Conservation (phyloP, 345 rosid genomes). For the Excoecaria cochinchinensis region DNA sequence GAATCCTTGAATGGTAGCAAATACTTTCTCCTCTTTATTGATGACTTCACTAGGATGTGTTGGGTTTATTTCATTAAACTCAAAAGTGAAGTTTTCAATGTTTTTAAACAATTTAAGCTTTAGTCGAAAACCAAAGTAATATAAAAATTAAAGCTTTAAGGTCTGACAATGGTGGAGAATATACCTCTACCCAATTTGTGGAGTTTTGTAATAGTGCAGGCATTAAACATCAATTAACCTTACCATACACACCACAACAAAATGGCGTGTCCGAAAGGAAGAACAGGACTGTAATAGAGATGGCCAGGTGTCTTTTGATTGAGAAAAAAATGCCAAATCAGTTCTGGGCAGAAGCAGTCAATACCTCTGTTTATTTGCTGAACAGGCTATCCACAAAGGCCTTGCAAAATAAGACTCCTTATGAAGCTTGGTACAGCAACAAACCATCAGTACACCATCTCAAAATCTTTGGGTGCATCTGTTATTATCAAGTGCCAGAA, state of each 20-base stretch:
- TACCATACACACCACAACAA: neutral
- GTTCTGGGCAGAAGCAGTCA: neutral
- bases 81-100: too few species aligned
- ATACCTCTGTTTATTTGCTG: neutral
- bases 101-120: too few species aligned
- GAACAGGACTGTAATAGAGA: neutral
- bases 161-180: too few species aligned
- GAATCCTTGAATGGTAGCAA: neutral
- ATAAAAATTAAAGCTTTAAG: too few species aligned
- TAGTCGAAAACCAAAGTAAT: too few species aligned
- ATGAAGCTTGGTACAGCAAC: neutral
- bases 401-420: neutral
- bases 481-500: neutral
- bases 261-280: neutral
- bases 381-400: neutral
- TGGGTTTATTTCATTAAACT: too few species aligned
- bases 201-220: too few species aligned
- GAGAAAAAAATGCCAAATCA: conserved; percentile 1
- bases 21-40: too few species aligned
- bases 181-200: too few species aligned
- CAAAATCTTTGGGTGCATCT: neutral
- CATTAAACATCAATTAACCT: too few species aligned
- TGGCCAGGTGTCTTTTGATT: conserved; percentile 1
- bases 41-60: too few species aligned
- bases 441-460: neutral